Evolutionary conservation across 164 flowering plant genomes (phyloP).

Genomic region (Vitis rupestris): DNA sequence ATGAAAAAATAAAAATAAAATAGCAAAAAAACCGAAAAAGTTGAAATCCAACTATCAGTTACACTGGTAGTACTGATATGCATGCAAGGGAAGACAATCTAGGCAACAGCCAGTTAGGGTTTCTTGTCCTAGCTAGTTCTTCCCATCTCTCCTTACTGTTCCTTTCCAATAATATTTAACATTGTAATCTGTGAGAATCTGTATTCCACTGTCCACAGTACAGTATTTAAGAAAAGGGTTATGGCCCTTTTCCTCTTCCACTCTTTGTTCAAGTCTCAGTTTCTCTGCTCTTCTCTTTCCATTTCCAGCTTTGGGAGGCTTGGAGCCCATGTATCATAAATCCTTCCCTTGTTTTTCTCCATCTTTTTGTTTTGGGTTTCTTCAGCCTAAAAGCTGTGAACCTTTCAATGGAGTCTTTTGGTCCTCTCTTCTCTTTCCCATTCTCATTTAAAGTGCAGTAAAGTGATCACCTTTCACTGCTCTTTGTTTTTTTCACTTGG

Average conservation of each 20-base stretch:
- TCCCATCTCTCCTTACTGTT: no score
- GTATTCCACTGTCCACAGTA: background rate
- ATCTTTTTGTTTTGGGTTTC: background rate
- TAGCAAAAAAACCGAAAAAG: no score
- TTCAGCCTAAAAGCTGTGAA: background rate
- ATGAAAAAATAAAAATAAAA: no score
- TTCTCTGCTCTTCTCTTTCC: constrained; percentile 11
- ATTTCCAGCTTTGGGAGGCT: constrained; percentile 9
- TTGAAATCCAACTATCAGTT: no score
- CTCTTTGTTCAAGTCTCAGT: background rate
- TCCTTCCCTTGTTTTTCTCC: background rate
- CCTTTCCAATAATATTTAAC: background rate
- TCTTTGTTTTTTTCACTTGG: no score
- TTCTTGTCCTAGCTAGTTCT: no score
- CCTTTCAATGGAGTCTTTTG: background rate
- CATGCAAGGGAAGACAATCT: no score
- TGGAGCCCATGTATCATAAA: background rate
- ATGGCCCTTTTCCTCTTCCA: constrained; percentile 11
- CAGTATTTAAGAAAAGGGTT: background rate
- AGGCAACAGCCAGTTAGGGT: no score
- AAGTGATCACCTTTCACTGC: no score
- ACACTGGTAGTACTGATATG: no score
- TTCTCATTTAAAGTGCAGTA: no score
- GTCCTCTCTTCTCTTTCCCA: background rate
- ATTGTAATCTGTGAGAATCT: background rate